Evolutionary conservation across 2,329 filamentous ascomycete genomes (phyloP), one percentile per base, ranked within the genome.

Genomic region (Fusarium zealandicum): DNA sequence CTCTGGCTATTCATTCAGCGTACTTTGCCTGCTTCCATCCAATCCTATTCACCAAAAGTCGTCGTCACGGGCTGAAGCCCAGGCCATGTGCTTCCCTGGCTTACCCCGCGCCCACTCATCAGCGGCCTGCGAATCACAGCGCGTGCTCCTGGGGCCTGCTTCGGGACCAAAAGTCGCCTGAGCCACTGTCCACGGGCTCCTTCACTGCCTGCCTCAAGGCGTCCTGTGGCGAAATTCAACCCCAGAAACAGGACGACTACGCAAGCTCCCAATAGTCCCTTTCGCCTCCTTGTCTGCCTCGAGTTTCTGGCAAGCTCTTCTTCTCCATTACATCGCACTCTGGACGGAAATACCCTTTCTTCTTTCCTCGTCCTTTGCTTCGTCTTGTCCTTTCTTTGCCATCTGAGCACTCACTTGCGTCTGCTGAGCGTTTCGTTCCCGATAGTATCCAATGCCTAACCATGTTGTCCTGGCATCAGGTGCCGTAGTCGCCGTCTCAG

Each of bases 401-500:
- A 37, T 50, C 45, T 28, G 31, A 37, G 14, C 43, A 17, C 32
- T 46, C 59, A 39, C 40, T 43, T 56, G 31, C 43, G 47, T 39
- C 43, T 31, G 28, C 22, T 25, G 22, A 25, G 22, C 22, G 22
- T 25, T 8, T 25, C 28, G 28, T n/a, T 31, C 12, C 13, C 32
- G 35, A 25, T 47, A 41, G 27, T 25, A 12, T 27, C 36, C 59
- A 51, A 85, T 85, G 82, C 82, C 82, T 82, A 84, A 84, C 75
- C 80, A 82, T 62, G 72, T 79, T 61, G 75, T 79, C 36, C 64
- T 83, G 51, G 77, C 78, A 56, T 82, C 83, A 80, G 83, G 79
- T 62, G 83, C 82, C 76, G 76, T 83, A 40, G 79, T 84, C 60
- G 83, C 81, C 72, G 75, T 83, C 28, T 80, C 82, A 25, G 77